phyloP scores from a whole-genome alignment of 106 monocot genomes.

The Dactylorhiza incarnata region DNA sequence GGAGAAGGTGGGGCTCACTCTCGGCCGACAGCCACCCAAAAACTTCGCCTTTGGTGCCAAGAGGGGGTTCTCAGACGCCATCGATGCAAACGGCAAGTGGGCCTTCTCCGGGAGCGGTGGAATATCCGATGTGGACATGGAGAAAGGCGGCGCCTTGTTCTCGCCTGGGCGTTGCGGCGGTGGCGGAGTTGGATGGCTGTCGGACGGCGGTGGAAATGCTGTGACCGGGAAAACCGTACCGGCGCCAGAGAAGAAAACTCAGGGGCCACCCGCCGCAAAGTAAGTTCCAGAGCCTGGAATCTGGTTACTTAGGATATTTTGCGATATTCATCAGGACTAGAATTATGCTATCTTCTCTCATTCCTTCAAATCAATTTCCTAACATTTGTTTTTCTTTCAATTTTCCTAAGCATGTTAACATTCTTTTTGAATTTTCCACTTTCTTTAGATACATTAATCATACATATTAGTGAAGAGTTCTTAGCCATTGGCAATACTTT shows the following conservation, averaged over 20 bases:
- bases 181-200: background rate
- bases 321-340: background rate
- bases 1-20: background rate
- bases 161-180: constrained; percentile 9
- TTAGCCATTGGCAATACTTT: background rate
- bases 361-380: background rate
- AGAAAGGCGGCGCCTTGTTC: constrained; percentile 26
- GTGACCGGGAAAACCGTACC: constrained; percentile 13
- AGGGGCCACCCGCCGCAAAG: constrained; percentile 47
- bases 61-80: constrained; percentile 20
- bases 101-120: background rate
- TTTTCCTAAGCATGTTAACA: too few relatives aligned
- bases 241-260: background rate
- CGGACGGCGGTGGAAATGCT: background rate
- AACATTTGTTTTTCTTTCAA: background rate
- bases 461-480: background rate
- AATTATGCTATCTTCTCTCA: background rate
- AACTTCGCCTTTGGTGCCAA: constrained; percentile 19
- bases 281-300: constrained; percentile 11
- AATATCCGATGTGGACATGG: constrained; percentile 13
- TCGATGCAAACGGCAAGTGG: constrained; percentile 16
- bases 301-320: background rate
- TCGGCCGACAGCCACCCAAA: constrained; percentile 5
- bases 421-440: too few relatives aligned
- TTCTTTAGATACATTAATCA: too few relatives aligned